Evolutionary conservation across 345 rosid genomes (phyloP), one percentile per base, ranked within the genome.

Genomic region (Nasturtium officinale): DNA sequence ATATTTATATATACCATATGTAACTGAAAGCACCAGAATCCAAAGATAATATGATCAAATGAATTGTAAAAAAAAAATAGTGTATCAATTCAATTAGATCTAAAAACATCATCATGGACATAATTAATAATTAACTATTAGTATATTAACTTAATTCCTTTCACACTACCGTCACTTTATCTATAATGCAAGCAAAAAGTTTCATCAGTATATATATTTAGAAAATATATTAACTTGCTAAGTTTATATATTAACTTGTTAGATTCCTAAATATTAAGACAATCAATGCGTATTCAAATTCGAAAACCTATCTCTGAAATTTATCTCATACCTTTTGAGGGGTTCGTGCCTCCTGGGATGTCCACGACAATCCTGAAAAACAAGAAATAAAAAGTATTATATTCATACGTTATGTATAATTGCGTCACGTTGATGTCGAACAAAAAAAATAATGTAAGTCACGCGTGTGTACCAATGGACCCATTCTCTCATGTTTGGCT

Each of bases 401-500:
- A 26, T 26, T 35, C 40, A 28, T 18, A 10, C n/a, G 4, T 32
- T 15, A 47, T 20, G 13, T 30, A 28, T 40, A 42, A 25, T 8
- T 26, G 13, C 16, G 8, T 62, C 33, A 21, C 51, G 21, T 23
- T 43, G 16, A n/a, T 32, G 11, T 45, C 17, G 11, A 71, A 32
- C 1, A 1, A 33, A 51, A 23, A 23, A 40, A 25, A 9, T 2
- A 38, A 37, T 53, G 20, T 54, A 20, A 0, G 25, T 57, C 54
- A 74, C 40, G 35, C 18, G n/a, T 29, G 69, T 78, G 3, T n/a
- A 92, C 98, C 98, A 92, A 51, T 92, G 98, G 66, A 87, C 79
- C 96, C 92, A 88, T 71, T 92, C 98, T 64, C 98, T 78, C 90
- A 86, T 76, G 80, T 72, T 79, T 2, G 98, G 98, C 72, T 90